Evolutionary conservation across 352 stramenopile genomes (phyloP).

Genomic region (Globisporangium heterothallicum): DNA sequence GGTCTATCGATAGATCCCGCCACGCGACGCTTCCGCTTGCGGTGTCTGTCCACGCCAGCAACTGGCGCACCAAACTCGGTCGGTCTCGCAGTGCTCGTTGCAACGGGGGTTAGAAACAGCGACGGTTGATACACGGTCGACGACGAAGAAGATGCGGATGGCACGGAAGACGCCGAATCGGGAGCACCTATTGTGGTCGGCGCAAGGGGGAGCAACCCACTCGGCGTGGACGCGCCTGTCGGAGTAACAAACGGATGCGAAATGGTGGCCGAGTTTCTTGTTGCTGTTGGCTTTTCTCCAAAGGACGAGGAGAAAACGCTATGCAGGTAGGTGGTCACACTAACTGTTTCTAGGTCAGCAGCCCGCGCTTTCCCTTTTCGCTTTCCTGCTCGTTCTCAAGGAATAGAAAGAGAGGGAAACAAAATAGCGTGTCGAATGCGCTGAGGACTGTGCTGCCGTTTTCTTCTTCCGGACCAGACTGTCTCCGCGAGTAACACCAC

Average conservation of each 20-base stretch:
- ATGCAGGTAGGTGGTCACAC: neutral
- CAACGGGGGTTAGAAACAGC: conserved; percentile 13
- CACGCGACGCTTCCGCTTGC: conserved; percentile 40
- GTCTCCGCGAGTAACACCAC: too few relatives aligned
- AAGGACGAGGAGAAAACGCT: neutral
- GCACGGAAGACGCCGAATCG: neutral
- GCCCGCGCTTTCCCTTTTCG: too few relatives aligned
- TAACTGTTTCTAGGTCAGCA: neutral
- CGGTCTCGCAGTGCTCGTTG: conserved; percentile 1
- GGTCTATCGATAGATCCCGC: conserved; percentile 26
- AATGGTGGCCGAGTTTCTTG: conserved; percentile 6
- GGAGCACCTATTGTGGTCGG: conserved; percentile 1
- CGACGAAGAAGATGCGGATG: neutral
- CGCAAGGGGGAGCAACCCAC: conserved; percentile 1
- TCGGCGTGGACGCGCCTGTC: conserved; percentile 10
- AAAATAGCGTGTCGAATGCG: too few relatives aligned
- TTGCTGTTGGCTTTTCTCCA: neutral
- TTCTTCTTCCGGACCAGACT: too few relatives aligned
- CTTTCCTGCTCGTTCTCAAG: too few relatives aligned
- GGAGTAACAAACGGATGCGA: conserved; percentile 7
- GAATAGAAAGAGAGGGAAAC: too few relatives aligned
- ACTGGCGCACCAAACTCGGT: conserved; percentile 4
- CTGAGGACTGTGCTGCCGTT: too few relatives aligned
- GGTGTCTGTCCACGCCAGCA: conserved; percentile 11
- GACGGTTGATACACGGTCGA: conserved; percentile 6